phyloP scores from a whole-genome alignment of 768 basidiomycete genomes.

The Astraeus odoratus region DNA sequence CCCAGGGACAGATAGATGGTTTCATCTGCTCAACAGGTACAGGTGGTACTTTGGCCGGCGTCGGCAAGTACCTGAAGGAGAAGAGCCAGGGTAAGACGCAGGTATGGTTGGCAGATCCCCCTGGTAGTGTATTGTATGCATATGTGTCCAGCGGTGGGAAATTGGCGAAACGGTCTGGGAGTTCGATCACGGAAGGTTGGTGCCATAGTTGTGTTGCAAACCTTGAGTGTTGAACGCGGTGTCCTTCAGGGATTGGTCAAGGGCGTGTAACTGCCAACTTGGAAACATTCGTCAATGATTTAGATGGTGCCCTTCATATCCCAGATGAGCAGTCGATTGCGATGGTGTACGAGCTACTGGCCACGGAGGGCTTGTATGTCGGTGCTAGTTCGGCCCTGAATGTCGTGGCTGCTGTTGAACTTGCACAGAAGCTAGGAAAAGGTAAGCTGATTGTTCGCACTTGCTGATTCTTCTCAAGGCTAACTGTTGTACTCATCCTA shows the following conservation, averaged over 20 bases:
- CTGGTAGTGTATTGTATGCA: slow-evolving; percentile 85
- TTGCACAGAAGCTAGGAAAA: slow-evolving; percentile 79
- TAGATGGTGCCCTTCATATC: slow-evolving; percentile 82
- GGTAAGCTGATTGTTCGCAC: slow-evolving; percentile 36
- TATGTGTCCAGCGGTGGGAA: slow-evolving; percentile 77
- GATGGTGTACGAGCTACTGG: slow-evolving; percentile 90
- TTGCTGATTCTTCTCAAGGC: neutral
- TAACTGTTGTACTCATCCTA: slow-evolving; percentile 22
- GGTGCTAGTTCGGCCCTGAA: slow-evolving; percentile 94
- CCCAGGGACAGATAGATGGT: slow-evolving; percentile 69
- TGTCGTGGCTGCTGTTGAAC: slow-evolving; percentile 86
- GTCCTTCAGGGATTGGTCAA: slow-evolving; percentile 80
- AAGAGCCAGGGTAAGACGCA: slow-evolving; percentile 71
- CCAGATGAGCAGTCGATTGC: slow-evolving; percentile 84
- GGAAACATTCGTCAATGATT: slow-evolving; percentile 65
- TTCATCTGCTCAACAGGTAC: slow-evolving; percentile 95
- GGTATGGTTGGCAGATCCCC: slow-evolving; percentile 94
- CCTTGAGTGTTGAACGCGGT: neutral
- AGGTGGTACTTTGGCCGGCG: slow-evolving; percentile 91
- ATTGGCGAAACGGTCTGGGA: slow-evolving; percentile 69
- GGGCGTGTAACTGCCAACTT: slow-evolving; percentile 93
- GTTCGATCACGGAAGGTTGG: slow-evolving; percentile 86
- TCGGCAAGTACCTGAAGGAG: slow-evolving; percentile 79
- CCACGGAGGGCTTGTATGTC: slow-evolving; percentile 89
- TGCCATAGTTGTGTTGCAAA: neutral